phyloP scores from a whole-genome alignment of 208 protist genomes.

The Histomonas meleagridis region DNA sequence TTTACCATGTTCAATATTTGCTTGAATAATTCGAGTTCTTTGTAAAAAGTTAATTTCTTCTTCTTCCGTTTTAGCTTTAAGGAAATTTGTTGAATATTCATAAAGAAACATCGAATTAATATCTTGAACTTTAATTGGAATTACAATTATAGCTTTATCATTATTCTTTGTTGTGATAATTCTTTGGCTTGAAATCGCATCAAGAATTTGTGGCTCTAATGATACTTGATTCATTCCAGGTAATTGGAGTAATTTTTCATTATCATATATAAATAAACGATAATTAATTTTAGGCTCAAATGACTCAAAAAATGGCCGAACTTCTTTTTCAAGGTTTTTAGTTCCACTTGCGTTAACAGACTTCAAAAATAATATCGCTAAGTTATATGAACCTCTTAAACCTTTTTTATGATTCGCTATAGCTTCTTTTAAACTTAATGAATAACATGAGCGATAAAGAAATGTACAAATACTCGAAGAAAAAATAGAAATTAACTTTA shows the following conservation, averaged over 20 bases:
- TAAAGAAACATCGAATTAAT: not conserved
- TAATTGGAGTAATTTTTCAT: not conserved
- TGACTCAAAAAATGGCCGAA: not conserved
- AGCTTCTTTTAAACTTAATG: not conserved
- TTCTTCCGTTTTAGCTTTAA: not conserved
- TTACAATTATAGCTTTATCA: not conserved
- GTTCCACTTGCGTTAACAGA: not conserved
- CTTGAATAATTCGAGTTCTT: not conserved
- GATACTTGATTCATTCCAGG: not conserved
- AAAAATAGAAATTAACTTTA: not conserved
- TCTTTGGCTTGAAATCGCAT: not conserved
- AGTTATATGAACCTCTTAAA: not conserved
- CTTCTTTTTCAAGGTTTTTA: not conserved
- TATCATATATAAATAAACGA: not conserved
- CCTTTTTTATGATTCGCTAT: not conserved
- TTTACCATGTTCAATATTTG: too few relatives aligned
- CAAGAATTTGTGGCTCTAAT: not conserved
- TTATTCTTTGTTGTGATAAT: not conserved
- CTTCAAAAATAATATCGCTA: conserved; percentile 7
- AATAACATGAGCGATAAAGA: not conserved
- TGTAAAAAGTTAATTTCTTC: not conserved
- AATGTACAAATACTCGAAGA: not conserved
- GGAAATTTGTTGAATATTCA: not conserved
- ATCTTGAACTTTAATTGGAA: not conserved
- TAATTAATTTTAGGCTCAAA: not conserved